Evolutionary conservation across 2,329 filamentous ascomycete genomes (phyloP).

Genomic region (Venturia aucupariae): DNA sequence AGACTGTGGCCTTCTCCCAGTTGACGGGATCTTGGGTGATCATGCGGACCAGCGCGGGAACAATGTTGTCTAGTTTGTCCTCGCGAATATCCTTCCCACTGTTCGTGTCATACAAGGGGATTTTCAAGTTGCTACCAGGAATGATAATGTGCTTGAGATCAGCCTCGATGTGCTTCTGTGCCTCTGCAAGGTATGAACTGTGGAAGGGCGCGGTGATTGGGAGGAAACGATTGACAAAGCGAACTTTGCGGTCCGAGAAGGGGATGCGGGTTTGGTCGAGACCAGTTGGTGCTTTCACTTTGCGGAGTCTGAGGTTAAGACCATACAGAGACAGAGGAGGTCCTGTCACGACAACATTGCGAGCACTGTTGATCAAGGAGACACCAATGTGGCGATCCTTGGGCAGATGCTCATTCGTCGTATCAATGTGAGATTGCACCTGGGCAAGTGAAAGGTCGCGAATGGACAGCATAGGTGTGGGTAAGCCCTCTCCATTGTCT

Average conservation of each 20-base stretch:
- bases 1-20: constrained; percentile 91
- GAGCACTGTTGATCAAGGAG: constrained; percentile 90
- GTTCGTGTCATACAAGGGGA: constrained; percentile 84
- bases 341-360: constrained; percentile 93
- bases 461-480: constrained; percentile 96
- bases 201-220: constrained; percentile 98
- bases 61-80: constrained; percentile 61
- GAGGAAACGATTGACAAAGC: constrained; percentile 93
- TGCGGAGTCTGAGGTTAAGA: constrained; percentile 87
- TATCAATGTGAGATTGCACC: constrained; percentile 93
- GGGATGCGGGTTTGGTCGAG: constrained; percentile 92
- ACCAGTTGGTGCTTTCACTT: constrained; percentile 95
- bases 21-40: constrained; percentile 91
- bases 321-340: constrained; percentile 94
- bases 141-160: constrained; percentile 80
- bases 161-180: constrained; percentile 72
- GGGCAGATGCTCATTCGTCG: constrained; percentile 92
- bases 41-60: constrained; percentile 78
- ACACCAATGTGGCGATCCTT: constrained; percentile 88
- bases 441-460: constrained; percentile 80
- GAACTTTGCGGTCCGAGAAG: constrained; percentile 89
- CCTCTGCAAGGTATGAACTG: constrained; percentile 82
- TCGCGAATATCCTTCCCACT: constrained; percentile 76
- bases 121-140: constrained; percentile 61
- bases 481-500: constrained; percentile 88